phyloP scores from a whole-genome alignment of 148 eudicot genomes.

The Camellia sinensis region DNA sequence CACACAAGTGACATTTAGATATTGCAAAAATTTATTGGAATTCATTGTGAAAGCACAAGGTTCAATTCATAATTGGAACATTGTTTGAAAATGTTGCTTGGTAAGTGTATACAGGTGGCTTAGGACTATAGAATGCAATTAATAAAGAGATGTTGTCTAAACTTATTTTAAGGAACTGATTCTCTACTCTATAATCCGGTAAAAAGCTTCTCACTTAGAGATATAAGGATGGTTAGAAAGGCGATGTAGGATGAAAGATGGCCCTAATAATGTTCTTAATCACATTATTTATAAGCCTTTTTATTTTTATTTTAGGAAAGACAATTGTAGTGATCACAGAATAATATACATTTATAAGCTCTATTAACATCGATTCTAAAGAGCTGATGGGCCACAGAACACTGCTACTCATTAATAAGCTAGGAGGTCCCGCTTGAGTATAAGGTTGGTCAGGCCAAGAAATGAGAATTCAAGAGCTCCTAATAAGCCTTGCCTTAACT shows the following conservation, averaged over 20 bases:
- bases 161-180: neutral
- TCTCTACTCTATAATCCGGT: neutral
- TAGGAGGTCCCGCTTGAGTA: neutral
- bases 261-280: neutral
- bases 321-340: neutral
- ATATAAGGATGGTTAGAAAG: neutral
- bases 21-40: no score
- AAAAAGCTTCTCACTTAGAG: neutral
- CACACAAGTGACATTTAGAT: no score
- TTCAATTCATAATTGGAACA: neutral
- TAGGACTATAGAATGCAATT: neutral
- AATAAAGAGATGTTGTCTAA: neutral
- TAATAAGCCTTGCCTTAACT: neutral
- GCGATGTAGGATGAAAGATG: neutral
- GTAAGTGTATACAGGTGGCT: neutral
- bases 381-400: neutral
- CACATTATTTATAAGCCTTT: neutral
- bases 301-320: neutral
- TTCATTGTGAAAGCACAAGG: neutral
- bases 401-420: neutral
- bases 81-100: neutral
- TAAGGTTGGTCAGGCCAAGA: constrained; percentile 4
- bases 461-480: neutral
- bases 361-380: neutral
- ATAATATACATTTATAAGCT: neutral